A percentile compares a stretch with the other conserved stretches of the same genome.
These are phyloP conservation scores for Tetradesmus obliquus DNA, from an alignment of 139 green algal genomes.

Conservation along the genomic window DNA sequence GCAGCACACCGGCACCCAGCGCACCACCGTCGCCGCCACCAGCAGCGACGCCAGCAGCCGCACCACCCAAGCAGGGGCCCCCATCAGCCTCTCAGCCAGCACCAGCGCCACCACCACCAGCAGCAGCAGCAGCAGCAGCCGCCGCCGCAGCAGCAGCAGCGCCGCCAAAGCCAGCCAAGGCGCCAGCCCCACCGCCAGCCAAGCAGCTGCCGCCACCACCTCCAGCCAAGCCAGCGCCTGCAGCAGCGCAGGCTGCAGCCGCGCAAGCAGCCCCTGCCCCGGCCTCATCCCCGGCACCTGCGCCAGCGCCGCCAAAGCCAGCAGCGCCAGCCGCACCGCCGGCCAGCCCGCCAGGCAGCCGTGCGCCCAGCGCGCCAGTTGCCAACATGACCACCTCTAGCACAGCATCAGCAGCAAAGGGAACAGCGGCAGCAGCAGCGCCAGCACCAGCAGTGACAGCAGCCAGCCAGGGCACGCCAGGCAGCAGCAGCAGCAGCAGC, in stretches of 20 bases:
- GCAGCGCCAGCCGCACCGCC: no score
- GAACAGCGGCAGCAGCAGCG: neutral
- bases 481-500: conserved; percentile 7
- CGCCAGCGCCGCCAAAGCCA: neutral
- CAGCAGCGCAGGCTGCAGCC: neutral
- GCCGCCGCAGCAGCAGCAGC: neutral
- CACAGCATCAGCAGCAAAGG: conserved; percentile 7
- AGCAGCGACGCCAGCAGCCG: neutral
- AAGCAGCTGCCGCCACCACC: neutral
- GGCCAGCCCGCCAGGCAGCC: no score
- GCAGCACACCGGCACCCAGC: neutral
- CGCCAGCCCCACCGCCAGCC: neutral
- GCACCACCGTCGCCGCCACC: neutral
- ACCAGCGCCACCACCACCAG: neutral
- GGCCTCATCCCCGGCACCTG: neutral
- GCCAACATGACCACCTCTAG: neutral
- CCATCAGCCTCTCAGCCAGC: neutral
- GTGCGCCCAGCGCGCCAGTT: neutral
- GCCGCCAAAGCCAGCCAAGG: neutral
- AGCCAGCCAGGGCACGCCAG: neutral
- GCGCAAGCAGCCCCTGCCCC: neutral
- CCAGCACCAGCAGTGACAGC: neutral
- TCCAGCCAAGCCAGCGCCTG: neutral
- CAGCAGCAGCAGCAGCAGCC: neutral
- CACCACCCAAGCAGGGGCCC: neutral